A percentile compares a stretch with the other conserved stretches of the same genome.
phyloP scores from a whole-genome alignment of 371 early-diverging fungal species.

The Mucor irregularis region DNA sequence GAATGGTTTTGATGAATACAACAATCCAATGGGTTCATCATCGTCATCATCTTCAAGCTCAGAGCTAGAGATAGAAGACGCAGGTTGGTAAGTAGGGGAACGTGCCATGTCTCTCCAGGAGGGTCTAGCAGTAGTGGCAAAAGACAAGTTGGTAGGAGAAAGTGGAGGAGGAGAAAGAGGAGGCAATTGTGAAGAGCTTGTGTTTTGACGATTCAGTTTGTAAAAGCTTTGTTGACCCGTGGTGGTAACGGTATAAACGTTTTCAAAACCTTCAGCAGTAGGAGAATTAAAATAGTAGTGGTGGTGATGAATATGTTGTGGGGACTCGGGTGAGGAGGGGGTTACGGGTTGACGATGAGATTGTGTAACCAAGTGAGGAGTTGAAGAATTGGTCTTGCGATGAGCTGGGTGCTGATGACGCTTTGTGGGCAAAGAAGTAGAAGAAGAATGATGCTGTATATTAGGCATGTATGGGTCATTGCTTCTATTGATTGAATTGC shows the following conservation, averaged over 20 bases:
- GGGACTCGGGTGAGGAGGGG: not conserved
- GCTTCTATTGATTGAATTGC: not conserved
- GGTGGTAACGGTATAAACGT: not conserved
- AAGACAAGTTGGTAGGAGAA: constrained; percentile 10
- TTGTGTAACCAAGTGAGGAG: not conserved
- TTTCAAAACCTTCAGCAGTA: not conserved
- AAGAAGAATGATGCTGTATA: not conserved
- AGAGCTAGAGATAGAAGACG: constrained; percentile 11
- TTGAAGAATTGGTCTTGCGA: not conserved
- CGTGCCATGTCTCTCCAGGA: constrained; percentile 4
- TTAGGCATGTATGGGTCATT: constrained; percentile 11
- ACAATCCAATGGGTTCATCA: constrained; percentile 18
- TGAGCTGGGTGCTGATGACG: not conserved
- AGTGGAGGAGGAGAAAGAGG: constrained; percentile 15
- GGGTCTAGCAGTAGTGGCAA: not conserved
- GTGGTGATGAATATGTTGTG: no score
- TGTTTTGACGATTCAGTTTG: not conserved
- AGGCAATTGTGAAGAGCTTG: not conserved
- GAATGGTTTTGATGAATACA: not conserved
- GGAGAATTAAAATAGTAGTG: not conserved
- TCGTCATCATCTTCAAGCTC: constrained; percentile 27
- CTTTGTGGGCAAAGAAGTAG: not conserved
- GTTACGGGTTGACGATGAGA: not conserved
- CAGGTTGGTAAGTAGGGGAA: constrained; percentile 15
- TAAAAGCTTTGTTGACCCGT: not conserved